Conservation (phyloP, 495 filamentous ascomycete genomes). For the Aspergillus campestris region DNA sequence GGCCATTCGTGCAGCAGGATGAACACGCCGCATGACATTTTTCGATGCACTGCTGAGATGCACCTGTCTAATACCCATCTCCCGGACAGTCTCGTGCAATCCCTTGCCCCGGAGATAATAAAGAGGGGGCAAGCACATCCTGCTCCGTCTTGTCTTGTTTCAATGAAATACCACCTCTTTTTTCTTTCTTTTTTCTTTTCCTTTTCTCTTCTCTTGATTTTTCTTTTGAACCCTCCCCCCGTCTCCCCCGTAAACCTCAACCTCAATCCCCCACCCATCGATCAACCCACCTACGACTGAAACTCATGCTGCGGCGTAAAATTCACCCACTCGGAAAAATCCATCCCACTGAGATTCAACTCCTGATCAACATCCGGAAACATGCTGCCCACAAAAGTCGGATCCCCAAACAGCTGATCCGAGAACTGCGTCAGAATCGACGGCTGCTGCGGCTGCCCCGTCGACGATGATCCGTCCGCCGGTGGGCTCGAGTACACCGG, state of each 20-base stretch:
- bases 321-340: slow-evolving; percentile 42
- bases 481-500: slow-evolving; percentile 15
- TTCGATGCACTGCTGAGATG: too few relatives aligned
- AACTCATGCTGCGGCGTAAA: slow-evolving; percentile 25
- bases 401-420: slow-evolving; percentile 32
- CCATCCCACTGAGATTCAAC: slow-evolving; percentile 28
- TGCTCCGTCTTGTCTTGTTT: too few relatives aligned
- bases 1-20: slow-evolving; percentile 18
- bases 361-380: slow-evolving; percentile 34
- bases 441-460: slow-evolving; percentile 13
- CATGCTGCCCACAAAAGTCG: slow-evolving; percentile 25
- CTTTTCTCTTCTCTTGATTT: too few relatives aligned
- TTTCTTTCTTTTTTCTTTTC: too few relatives aligned
- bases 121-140: too few relatives aligned
- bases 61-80: too few relatives aligned
- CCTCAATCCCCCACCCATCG: not conserved
- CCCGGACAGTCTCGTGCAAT: not conserved
- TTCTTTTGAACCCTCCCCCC: too few relatives aligned
- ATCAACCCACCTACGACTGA: slow-evolving; percentile 1
- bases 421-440: slow-evolving; percentile 33
- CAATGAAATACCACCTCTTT: too few relatives aligned
- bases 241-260: too few relatives aligned
- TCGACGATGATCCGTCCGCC: slow-evolving; percentile 1
- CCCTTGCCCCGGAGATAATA: too few relatives aligned
- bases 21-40: slow-evolving; percentile 7